phyloP scores from a whole-genome alignment of 345 rosid genomes.

The Barbarea vulgaris region DNA sequence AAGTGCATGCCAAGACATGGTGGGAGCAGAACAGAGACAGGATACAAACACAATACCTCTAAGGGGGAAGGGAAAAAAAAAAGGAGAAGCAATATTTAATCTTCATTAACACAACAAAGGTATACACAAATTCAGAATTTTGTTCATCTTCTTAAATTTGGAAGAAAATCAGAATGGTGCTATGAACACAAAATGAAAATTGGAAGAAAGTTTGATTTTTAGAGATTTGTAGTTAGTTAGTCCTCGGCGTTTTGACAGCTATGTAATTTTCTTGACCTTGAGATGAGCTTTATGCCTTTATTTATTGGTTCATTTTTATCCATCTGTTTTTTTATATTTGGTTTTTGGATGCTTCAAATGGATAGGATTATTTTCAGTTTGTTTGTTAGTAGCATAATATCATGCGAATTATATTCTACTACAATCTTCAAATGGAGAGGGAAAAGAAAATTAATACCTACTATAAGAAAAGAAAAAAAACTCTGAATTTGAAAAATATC shows the following conservation, averaged over 20 bases:
- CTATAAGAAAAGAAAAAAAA: no score
- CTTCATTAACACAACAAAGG: slow-evolving; percentile 32
- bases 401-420: neutral
- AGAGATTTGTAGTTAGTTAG: slow-evolving; percentile 33
- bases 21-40: slow-evolving; percentile 99
- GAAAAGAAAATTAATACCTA: neutral
- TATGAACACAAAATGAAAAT: slow-evolving; percentile 4
- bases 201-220: slow-evolving; percentile 1
- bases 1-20: slow-evolving; percentile 90
- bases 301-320: slow-evolving; percentile 28
- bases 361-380: neutral
- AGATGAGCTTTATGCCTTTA: slow-evolving; percentile 26
- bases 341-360: neutral
- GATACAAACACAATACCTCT: slow-evolving; percentile 94
- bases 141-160: slow-evolving; percentile 21
- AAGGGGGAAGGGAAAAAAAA: slow-evolving; percentile 12
- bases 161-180: slow-evolving; percentile 19
- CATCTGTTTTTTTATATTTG: neutral
- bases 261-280: slow-evolving; percentile 20
- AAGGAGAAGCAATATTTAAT: slow-evolving; percentile 21
- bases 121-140: slow-evolving; percentile 32
- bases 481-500: neutral
- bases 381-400: neutral
- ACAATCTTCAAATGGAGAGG: slow-evolving; percentile 2
- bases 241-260: slow-evolving; percentile 27